Evolutionary conservation across 2,329 filamentous ascomycete species (phyloP).

Genomic region (Pestalotiopsis sp.): DNA sequence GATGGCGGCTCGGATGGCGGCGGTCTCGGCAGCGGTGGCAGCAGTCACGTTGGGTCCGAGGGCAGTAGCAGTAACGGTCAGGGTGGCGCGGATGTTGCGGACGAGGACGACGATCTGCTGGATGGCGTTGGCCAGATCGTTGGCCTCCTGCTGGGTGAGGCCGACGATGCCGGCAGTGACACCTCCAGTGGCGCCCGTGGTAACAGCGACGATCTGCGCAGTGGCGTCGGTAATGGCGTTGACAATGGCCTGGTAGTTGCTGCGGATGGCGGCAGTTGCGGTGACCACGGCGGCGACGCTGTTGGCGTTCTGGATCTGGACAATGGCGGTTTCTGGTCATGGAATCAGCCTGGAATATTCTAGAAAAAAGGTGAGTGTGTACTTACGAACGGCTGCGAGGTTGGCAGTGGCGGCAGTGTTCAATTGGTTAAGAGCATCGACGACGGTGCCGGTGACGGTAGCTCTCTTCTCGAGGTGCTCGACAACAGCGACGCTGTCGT

Average conservation of each 20-base stretch:
- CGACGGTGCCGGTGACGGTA: background rate
- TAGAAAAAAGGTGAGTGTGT: background rate
- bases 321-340: no score
- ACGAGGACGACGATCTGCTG: background rate
- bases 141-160: constrained; percentile 2
- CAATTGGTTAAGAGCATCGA: background rate
- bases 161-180: background rate
- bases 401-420: background rate
- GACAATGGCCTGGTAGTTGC: constrained; percentile 2
- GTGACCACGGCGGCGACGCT: background rate
- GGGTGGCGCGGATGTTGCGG: background rate
- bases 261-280: background rate
- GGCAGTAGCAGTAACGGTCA: background rate
- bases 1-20: background rate
- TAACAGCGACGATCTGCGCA: background rate
- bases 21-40: background rate
- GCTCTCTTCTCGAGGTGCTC: constrained; percentile 7
- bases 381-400: constrained; percentile 1
- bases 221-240: background rate
- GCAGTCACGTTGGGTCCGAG: background rate
- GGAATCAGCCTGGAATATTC: no score
- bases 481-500: background rate
- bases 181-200: background rate
- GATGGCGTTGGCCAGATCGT: background rate
- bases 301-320: background rate